Evolutionary conservation across 805 yeast species (phyloP).

Genomic region (Candida suzukii): DNA sequence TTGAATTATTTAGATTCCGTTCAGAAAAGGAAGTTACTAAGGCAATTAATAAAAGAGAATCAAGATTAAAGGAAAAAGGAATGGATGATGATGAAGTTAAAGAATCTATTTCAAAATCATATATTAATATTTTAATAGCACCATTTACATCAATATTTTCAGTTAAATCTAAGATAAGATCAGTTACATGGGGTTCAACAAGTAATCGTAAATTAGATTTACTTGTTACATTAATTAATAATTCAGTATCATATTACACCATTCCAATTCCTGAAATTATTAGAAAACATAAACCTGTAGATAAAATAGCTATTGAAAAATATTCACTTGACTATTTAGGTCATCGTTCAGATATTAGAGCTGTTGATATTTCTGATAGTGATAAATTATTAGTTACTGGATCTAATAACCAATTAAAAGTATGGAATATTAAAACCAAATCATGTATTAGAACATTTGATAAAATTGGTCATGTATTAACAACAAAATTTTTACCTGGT

Average conservation of each 20-base stretch:
- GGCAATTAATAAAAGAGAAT: constrained; percentile 69
- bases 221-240: constrained; percentile 60
- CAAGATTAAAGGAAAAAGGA: constrained; percentile 61
- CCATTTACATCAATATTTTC: constrained; percentile 66
- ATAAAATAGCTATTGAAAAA: constrained; percentile 35
- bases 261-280: constrained; percentile 50
- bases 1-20: constrained; percentile 76
- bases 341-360: constrained; percentile 83
- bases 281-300: constrained; percentile 39
- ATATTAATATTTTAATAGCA: constrained; percentile 52
- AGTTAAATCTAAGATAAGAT: constrained; percentile 48
- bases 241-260: constrained; percentile 64
- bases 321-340: constrained; percentile 71
- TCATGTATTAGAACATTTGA: constrained; percentile 82
- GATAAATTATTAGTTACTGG: constrained; percentile 79
- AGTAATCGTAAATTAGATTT: constrained; percentile 47
- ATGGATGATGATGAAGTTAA: constrained; percentile 51
- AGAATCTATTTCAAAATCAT: constrained; percentile 38
- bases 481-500: constrained; percentile 83
- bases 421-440: constrained; percentile 75
- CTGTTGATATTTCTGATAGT: constrained; percentile 77
- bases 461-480: constrained; percentile 73
- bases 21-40: constrained; percentile 69
- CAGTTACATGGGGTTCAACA: constrained; percentile 56
- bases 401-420: constrained; percentile 79